Conservation (phyloP, 2,329 filamentous ascomycete species). For the Botrytis paeoniae region DNA sequence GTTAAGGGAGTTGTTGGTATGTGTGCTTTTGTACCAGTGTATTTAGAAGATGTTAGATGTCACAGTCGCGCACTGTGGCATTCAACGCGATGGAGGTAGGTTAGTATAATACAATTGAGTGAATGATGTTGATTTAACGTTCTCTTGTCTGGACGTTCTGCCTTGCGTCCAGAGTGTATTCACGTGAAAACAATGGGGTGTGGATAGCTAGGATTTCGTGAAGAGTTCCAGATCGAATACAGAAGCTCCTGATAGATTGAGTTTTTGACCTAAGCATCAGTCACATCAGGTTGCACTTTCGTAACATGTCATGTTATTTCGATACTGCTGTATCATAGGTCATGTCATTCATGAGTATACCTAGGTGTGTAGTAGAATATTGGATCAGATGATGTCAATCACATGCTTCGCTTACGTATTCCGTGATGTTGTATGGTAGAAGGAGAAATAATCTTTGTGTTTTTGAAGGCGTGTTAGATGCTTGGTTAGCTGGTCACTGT, state of each 20-base stretch:
- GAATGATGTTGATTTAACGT: not conserved
- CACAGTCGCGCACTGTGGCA: not conserved
- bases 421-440: too few species aligned
- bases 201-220: too few species aligned
- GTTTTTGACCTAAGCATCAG: too few species aligned
- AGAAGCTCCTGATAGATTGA: too few species aligned
- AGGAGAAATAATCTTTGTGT: not conserved
- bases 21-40: not conserved
- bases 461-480: not conserved
- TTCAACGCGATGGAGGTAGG: not conserved
- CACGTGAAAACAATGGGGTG: not conserved
- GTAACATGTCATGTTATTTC: not conserved
- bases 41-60: not conserved
- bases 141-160: not conserved
- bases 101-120: not conserved
- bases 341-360: not conserved
- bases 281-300: not conserved
- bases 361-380: too few species aligned
- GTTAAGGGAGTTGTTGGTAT: not conserved
- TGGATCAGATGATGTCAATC: too few species aligned
- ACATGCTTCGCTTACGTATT: too few species aligned
- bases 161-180: not conserved
- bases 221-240: too few species aligned
- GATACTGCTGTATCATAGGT: not conserved
- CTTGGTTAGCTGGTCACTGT: not conserved